These are phyloP conservation scores for Pholiota molesta DNA, from an alignment of 768 basidiomycete species.

Conservation along the genomic window DNA sequence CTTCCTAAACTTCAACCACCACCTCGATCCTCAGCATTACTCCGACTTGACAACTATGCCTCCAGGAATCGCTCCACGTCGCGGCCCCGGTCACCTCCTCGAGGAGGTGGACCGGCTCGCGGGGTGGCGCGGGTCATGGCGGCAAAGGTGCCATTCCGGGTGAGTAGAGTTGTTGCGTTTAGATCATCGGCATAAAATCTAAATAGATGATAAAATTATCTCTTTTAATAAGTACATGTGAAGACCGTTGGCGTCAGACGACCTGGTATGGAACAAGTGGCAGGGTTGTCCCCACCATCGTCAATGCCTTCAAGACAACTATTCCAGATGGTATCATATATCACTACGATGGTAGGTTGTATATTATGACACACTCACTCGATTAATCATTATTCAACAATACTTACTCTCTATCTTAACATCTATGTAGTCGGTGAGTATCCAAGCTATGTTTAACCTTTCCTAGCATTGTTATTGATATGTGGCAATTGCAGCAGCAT, in stretches of 20 bases:
- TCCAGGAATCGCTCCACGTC: conserved; percentile 29
- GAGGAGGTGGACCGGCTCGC: conserved; percentile 14
- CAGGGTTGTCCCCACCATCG: conserved; percentile 28
- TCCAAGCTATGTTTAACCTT: background rate
- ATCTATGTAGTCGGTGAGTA: conserved; percentile 29
- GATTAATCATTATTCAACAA: background rate
- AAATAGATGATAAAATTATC: conserved; percentile 4
- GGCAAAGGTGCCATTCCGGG: conserved; percentile 35
- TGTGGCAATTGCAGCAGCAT: conserved; percentile 21
- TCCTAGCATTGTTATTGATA: background rate
- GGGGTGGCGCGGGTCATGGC: conserved; percentile 33
- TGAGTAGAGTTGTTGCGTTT: conserved; percentile 27
- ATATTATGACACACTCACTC: background rate
- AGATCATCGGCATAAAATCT: conserved; percentile 13
- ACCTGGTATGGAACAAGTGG: conserved; percentile 53
- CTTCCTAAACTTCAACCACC: conserved; percentile 15
- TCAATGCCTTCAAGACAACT: conserved; percentile 52
- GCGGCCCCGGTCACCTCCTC: conserved; percentile 21
- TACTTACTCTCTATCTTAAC: background rate
- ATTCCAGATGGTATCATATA: conserved; percentile 58
- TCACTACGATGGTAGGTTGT: conserved; percentile 60
- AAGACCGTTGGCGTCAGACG: conserved; percentile 64
- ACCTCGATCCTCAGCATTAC: conserved; percentile 1
- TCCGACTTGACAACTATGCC: conserved; percentile 26
- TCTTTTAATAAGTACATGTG: conserved; percentile 31